Base-by-base conservation (phyloP, 148 eudicot genomes). In the Arctostaphylos glauca region DNA sequence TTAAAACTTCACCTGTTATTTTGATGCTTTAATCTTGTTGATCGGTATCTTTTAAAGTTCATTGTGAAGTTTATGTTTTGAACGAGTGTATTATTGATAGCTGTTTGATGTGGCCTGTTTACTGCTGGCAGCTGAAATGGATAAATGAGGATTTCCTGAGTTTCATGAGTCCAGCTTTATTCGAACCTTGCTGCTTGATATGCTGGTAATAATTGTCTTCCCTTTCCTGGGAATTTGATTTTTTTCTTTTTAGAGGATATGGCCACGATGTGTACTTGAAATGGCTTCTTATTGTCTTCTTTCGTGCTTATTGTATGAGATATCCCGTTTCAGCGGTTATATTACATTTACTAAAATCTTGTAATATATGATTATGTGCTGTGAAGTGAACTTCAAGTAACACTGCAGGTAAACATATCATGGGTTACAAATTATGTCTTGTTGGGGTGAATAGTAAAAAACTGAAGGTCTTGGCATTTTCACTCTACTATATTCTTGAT, bases 91-190 rank as follows among this genome's bases (percentile, higher is more conserved):
- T 86, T 87, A 80, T 90, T 85, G 66, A 86, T 91, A 83, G 87
- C 79, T 86, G 77, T 83, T 96, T 96, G 91, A 96, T 96, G 86
- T 89, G 70, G 83, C 88, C 90, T 89, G 85, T 96, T 92, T 94
- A 87, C 92, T 93, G 93, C 90, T 94, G 93, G 95, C 99, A 94
- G 99, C 92, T 94, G 91, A 90, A 89, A 90, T 92, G 94, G 93
- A 92, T 91, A 86, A 84, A 90, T 89, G 94, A 90, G 91, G 94
- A 90, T 95, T 91, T 90, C 90, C 91, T 91, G 94, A 94, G 85
- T 90, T 87, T 90, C 87, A 90, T 92, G 92, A 87, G 89, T 91
- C 92, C 92, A 84, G 83, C 87, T 91, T 89, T 89, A 77, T 92
- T 92, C 93, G 86, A 95, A 87, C 87, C 87, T 91, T 92, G 88